Base-by-base conservation (phyloP, 1,284 basidiomycete genomes). In the Heterobasidion irregulare region DNA sequence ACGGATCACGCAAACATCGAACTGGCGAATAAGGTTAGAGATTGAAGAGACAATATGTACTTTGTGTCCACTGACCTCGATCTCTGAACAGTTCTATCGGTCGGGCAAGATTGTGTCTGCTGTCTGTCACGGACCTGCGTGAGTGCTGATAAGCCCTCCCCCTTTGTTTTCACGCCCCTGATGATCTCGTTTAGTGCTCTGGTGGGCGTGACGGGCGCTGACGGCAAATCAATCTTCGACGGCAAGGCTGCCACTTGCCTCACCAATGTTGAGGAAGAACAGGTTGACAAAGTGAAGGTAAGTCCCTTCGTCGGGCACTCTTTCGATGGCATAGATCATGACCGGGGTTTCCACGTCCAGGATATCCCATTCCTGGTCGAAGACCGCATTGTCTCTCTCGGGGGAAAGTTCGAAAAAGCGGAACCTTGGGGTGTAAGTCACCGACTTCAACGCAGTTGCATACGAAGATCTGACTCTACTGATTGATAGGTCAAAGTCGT, bases 71-170 rank as follows among this genome's bases (percentile, higher is more conserved):
- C 6, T 2, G 36, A 8, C 13, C n/a, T 8, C 8, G 8, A 13
- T n/a, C 45, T 15, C 47, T 26, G 26, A 26, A 18, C 55, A 83
- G 78, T 85, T 89, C 70, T 89, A 79, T 71, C 73, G 75, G 53
- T 62, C 70, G 1, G 74, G 74, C 54, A 89, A 89, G 69, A 69
- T 83, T 49, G 75, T 78, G 2, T 62, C 79, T 35, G 86, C 86
- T 6, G 86, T 91, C n/a, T 90, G 87, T 71, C 88, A 90, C 67
- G 88, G 86, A 35, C 78, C 86, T 59, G 84, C 78, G 70, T 73
- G 57, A 62, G 70, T 63, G 38, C 1, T 15, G 36, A 34, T 26
- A 43, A 12, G 16, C 15, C 49, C 26, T 15, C n/a, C 33, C 18
- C 18, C 18, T 18, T 16, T 38, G 43, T 26, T 18, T 48, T 9